Percentiles rank a stretch among this genome's conserved stretches.
phyloP scores from a whole-genome alignment of 768 basidiomycete species.

The Chalciporus chontae region DNA sequence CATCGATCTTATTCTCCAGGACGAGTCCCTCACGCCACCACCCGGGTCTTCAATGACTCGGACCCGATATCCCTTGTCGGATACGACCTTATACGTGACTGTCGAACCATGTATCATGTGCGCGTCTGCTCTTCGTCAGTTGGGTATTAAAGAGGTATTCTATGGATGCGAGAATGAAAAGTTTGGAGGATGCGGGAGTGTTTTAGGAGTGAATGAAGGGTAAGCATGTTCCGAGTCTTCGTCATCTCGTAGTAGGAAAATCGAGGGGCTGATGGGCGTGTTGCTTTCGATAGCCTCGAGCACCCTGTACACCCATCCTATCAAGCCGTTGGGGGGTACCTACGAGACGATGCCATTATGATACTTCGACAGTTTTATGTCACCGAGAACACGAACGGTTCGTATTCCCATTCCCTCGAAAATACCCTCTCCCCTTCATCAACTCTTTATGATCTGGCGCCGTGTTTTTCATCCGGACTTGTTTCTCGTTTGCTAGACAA shows the following conservation, averaged over 20 bases:
- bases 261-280: neutral
- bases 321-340: slow-evolving; percentile 69
- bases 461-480: no score
- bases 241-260: neutral
- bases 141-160: slow-evolving; percentile 86
- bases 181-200: slow-evolving; percentile 96
- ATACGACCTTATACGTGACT: slow-evolving; percentile 91
- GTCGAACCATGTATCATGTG: slow-evolving; percentile 99
- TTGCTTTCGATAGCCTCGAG: slow-evolving; percentile 42
- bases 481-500: slow-evolving; percentile 1
- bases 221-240: slow-evolving; percentile 30
- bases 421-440: no score
- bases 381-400: slow-evolving; percentile 93
- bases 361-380: slow-evolving; percentile 85
- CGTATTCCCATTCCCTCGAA: neutral
- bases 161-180: slow-evolving; percentile 95
- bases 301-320: slow-evolving; percentile 79
- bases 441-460: neutral
- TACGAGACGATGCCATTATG: slow-evolving; percentile 83
- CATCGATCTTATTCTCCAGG: slow-evolving; percentile 80
- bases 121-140: slow-evolving; percentile 88
- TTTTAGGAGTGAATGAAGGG: slow-evolving; percentile 81
- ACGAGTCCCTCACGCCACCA: slow-evolving; percentile 52
- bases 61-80: slow-evolving; percentile 58
- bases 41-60: slow-evolving; percentile 4